Conservation (phyloP, 345 rosid species). For the Carallia brachiata region DNA sequence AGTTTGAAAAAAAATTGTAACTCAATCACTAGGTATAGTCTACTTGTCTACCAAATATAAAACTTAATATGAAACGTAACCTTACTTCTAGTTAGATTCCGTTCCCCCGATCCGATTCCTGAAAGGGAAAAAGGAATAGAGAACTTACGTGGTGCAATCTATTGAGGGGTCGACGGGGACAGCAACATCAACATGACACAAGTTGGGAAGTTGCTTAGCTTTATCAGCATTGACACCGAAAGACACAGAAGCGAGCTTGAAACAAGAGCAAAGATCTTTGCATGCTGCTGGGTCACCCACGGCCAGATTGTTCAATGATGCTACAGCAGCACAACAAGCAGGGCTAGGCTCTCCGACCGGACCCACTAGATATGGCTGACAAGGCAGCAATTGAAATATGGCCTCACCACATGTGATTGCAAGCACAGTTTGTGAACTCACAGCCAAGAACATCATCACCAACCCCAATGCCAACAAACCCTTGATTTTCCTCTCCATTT, state of each 20-base stretch:
- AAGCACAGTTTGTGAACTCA: neutral
- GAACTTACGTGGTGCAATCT: neutral
- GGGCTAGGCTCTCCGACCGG: neutral
- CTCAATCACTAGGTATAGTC: too few relatives aligned
- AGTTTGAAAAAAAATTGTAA: too few relatives aligned
- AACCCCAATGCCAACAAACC: neutral
- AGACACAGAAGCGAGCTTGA: neutral
- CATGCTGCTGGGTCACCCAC: neutral
- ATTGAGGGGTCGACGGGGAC: neutral
- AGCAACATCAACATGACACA: neutral
- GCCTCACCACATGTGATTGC: neutral
- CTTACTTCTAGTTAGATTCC: too few relatives aligned
- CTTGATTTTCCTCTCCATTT: neutral
- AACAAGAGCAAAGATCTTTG: neutral
- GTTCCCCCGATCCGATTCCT: too few relatives aligned
- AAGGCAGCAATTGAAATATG: neutral
- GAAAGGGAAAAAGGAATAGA: too few relatives aligned
- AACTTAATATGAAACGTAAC: too few relatives aligned
- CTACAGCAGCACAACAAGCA: neutral
- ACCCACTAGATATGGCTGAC: neutral
- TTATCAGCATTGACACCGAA: neutral
- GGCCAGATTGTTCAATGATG: neutral
- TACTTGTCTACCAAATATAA: too few relatives aligned
- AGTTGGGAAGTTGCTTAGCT: neutral
- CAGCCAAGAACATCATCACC: neutral